Evolutionary conservation across 2,329 filamentous ascomycete genomes (phyloP).

Genomic region (Aspergillus ustus): DNA sequence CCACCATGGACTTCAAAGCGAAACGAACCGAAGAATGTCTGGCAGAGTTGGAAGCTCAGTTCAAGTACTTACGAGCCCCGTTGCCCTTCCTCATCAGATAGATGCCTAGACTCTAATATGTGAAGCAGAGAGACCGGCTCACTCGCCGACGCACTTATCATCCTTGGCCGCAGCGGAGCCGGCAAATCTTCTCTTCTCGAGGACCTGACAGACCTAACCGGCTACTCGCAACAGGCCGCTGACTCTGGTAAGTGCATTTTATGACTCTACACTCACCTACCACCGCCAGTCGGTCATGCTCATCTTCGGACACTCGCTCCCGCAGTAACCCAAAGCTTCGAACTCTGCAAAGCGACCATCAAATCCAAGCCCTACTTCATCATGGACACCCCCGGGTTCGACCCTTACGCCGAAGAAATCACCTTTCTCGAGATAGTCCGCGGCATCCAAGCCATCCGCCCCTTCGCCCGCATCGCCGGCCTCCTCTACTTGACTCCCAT

Average conservation of each 20-base stretch:
- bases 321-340: neutral
- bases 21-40: constrained; percentile 1
- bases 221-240: constrained; percentile 9
- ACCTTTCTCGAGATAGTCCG: constrained; percentile 9
- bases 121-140: constrained; percentile 7
- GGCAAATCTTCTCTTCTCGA: constrained; percentile 13
- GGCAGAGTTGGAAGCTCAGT: neutral
- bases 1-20: neutral
- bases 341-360: constrained; percentile 9
- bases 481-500: constrained; percentile 10
- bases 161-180: constrained; percentile 7
- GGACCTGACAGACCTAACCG: constrained; percentile 6
- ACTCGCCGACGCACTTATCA: constrained; percentile 3
- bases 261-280: no score
- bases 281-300: no score
- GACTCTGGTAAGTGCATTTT: constrained; percentile 12
- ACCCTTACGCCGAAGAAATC: neutral
- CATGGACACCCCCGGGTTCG: constrained; percentile 15
- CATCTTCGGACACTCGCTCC: neutral
- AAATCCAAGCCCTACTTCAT: constrained; percentile 2
- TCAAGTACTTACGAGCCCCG: neutral
- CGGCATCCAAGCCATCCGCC: constrained; percentile 5
- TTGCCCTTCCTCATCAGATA: no score
- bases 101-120: neutral
- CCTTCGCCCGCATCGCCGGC: constrained; percentile 6